phyloP scores from a whole-genome alignment of 306 rosid genomes.

The Cyclanthera cordifolia region DNA sequence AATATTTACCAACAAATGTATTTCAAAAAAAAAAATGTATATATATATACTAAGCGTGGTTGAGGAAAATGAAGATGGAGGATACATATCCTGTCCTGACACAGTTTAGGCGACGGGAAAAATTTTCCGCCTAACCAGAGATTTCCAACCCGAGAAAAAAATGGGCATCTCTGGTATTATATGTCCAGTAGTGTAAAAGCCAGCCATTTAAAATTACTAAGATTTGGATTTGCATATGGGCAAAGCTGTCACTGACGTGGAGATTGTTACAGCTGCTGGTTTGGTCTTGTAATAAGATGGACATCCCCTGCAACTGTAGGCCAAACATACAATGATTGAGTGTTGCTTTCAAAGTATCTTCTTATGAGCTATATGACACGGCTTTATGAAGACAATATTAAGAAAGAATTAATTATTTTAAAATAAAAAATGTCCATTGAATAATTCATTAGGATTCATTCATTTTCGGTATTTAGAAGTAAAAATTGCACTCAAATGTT shows the following conservation, averaged over 20 bases:
- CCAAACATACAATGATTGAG: background rate
- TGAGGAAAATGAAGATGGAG: no score
- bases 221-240: conserved; percentile 17
- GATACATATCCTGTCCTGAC: no score
- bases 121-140: no score
- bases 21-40: no score
- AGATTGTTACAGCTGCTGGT: background rate
- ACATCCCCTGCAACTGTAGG: background rate
- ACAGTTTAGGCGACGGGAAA: no score
- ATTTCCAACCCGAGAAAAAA: no score
- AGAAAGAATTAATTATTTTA: background rate
- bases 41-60: no score
- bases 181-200: background rate
- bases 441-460: background rate
- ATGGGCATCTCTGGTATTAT: no score
- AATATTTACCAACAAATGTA: no score
- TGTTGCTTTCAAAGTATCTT: background rate
- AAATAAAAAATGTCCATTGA: background rate
- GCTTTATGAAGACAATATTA: background rate
- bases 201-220: background rate
- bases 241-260: conserved; percentile 28
- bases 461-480: no score
- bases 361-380: background rate
- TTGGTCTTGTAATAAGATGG: background rate
- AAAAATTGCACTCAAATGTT: no score